Evolutionary conservation across 768 basidiomycete genomes (phyloP).

Genomic region (Tremella fuciformis): DNA sequence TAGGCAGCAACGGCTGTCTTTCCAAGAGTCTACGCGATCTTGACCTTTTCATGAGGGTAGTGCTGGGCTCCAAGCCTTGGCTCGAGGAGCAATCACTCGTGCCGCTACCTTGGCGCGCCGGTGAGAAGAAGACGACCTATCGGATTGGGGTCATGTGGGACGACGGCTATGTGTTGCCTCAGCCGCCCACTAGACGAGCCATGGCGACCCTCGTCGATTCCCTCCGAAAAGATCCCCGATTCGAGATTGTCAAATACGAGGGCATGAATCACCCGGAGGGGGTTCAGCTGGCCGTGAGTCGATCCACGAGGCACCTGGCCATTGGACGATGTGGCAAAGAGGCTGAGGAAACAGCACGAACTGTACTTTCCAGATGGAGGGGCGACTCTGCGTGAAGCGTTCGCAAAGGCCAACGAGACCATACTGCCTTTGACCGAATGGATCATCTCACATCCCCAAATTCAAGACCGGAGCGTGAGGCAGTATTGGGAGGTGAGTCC

Average conservation of each 20-base stretch:
- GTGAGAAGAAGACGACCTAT: background rate
- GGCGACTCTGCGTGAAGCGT: conserved; percentile 15
- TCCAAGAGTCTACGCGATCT: conserved; percentile 58
- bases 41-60: conserved; percentile 58
- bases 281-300: conserved; percentile 12
- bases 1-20: conserved; percentile 55
- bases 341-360: too few relatives aligned
- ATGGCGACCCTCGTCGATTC: conserved; percentile 23
- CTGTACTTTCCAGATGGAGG: conserved; percentile 33
- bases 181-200: conserved; percentile 31
- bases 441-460: conserved; percentile 26
- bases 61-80: conserved; percentile 53
- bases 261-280: background rate
- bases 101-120: background rate
- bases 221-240: conserved; percentile 33
- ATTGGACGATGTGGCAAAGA: too few relatives aligned
- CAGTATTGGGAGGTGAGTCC: too few relatives aligned
- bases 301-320: background rate
- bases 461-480: conserved; percentile 20
- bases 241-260: conserved; percentile 31
- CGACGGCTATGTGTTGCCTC: conserved; percentile 33
- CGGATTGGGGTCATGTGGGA: conserved; percentile 26
- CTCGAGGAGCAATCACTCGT: background rate
- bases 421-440: background rate
- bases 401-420: background rate